Conservation (phyloP, 169 alveolate species). For the Plasmodium billcollinsi region DNA sequence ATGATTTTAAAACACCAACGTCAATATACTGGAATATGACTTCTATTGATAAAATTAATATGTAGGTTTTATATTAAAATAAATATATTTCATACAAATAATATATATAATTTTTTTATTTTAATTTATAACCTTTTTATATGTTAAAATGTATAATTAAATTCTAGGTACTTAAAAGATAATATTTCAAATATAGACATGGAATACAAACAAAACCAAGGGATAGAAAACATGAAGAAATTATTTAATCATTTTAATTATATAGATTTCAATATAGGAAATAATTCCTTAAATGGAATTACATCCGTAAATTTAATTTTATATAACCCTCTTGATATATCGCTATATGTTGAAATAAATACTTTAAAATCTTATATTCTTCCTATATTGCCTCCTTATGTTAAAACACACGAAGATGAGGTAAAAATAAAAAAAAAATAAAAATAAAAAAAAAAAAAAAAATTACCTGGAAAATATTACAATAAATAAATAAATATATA, state of each 20-base stretch:
- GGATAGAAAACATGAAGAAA: slow-evolving; percentile 57
- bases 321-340: slow-evolving; percentile 55
- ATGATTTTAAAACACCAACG: slow-evolving; percentile 65
- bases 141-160: background rate
- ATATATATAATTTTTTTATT: background rate
- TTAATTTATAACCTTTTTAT: background rate
- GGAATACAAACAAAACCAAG: slow-evolving; percentile 51
- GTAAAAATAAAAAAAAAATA: slow-evolving; percentile 1
- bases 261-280: slow-evolving; percentile 72
- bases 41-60: slow-evolving; percentile 51
- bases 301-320: slow-evolving; percentile 54
- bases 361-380: slow-evolving; percentile 58
- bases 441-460: too few species aligned
- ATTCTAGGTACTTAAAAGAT: slow-evolving; percentile 50
- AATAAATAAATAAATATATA: background rate
- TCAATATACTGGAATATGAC: slow-evolving; percentile 73
- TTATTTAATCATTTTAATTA: slow-evolving; percentile 58
- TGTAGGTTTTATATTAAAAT: slow-evolving; percentile 10
- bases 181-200: slow-evolving; percentile 35
- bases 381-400: slow-evolving; percentile 76
- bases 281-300: slow-evolving; percentile 38
- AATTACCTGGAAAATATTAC: background rate
- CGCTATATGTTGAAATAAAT: slow-evolving; percentile 58
- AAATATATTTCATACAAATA: background rate
- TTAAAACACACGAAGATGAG: slow-evolving; percentile 46